Percentiles rank a stretch among this genome's conserved stretches.
phyloP scores from a whole-genome alignment of 1,284 basidiomycete genomes.

The Marasmius fiardii region DNA sequence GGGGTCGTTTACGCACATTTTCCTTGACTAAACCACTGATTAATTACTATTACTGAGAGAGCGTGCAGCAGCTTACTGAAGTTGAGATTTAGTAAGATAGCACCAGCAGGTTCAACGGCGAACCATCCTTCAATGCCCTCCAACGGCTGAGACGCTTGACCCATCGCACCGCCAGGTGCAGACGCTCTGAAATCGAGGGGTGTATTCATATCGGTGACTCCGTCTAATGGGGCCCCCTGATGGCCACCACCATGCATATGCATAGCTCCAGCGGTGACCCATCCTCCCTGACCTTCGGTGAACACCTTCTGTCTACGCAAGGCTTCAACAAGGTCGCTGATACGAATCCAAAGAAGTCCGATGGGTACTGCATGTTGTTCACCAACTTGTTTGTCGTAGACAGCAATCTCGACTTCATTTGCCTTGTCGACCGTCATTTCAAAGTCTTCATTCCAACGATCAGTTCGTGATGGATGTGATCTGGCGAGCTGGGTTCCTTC shows the following conservation, averaged over 20 bases:
- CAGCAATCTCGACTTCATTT: conserved; percentile 96
- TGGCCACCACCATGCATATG: conserved; percentile 44
- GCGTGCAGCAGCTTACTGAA: conserved; percentile 64
- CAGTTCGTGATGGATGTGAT: conserved; percentile 90
- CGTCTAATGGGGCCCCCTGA: conserved; percentile 32
- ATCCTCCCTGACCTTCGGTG: conserved; percentile 83
- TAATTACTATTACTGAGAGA: conserved; percentile 6
- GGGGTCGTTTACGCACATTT: conserved; percentile 90
- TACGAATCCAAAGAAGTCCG: conserved; percentile 93
- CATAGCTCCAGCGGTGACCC: conserved; percentile 92
- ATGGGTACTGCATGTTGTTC: conserved; percentile 85
- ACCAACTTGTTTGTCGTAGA: conserved; percentile 89
- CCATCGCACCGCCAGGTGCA: conserved; percentile 27
- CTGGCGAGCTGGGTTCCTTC: conserved; percentile 93
- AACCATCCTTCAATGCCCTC: conserved; percentile 98
- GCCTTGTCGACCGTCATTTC: conserved; percentile 97
- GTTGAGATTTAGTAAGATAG: conserved; percentile 81
- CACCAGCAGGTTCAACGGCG: conserved; percentile 96
- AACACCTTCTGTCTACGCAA: conserved; percentile 90
- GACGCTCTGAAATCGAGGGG: conserved; percentile 48
- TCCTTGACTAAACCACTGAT: conserved; percentile 74
- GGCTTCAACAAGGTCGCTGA: conserved; percentile 95
- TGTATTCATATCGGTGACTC: conserved; percentile 50
- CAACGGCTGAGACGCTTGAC: conserved; percentile 27
- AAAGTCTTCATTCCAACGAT: conserved; percentile 98